phyloP scores from a whole-genome alignment of 139 green algal species.

The Chlamydomonas urium region DNA sequence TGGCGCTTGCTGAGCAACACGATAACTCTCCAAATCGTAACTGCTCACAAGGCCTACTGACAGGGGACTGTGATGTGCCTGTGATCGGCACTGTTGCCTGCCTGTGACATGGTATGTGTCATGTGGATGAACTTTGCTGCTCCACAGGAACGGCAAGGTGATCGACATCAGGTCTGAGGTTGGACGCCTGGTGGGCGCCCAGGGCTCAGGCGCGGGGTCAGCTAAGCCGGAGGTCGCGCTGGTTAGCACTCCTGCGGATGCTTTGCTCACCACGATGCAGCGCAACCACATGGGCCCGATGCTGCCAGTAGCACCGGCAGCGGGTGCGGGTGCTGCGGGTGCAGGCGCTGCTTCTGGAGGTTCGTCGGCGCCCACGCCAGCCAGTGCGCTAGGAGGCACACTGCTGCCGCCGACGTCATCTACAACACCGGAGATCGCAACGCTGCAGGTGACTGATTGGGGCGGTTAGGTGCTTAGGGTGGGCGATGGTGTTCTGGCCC shows the following conservation, averaged over 20 bases:
- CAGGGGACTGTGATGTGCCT: no score
- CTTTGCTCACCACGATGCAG: slow-evolving; percentile 37
- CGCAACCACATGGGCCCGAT: slow-evolving; percentile 36
- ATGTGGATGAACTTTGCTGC: neutral
- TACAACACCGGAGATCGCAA: slow-evolving; percentile 18
- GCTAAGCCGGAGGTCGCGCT: neutral
- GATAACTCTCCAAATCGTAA: no score
- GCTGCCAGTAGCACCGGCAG: slow-evolving; percentile 24
- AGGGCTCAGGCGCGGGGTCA: no score
- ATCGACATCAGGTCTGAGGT: slow-evolving; percentile 35
- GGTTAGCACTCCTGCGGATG: slow-evolving; percentile 30
- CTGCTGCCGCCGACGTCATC: no score
- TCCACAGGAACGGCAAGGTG: slow-evolving; percentile 33
- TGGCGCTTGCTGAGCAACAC: neutral
- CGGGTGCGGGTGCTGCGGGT: neutral
- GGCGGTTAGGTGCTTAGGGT: neutral
- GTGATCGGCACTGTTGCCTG: no score
- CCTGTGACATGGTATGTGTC: no score
- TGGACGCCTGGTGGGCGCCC: slow-evolving; percentile 9
- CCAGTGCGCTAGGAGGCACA: no score
- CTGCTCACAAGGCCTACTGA: no score
- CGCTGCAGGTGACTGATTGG: slow-evolving; percentile 17
- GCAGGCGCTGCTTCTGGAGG: neutral
- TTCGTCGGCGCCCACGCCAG: neutral
- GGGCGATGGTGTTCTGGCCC: neutral